These are phyloP conservation scores for Lentinula raphanica DNA, from an alignment of 768 basidiomycete species.

Conservation along the genomic window DNA sequence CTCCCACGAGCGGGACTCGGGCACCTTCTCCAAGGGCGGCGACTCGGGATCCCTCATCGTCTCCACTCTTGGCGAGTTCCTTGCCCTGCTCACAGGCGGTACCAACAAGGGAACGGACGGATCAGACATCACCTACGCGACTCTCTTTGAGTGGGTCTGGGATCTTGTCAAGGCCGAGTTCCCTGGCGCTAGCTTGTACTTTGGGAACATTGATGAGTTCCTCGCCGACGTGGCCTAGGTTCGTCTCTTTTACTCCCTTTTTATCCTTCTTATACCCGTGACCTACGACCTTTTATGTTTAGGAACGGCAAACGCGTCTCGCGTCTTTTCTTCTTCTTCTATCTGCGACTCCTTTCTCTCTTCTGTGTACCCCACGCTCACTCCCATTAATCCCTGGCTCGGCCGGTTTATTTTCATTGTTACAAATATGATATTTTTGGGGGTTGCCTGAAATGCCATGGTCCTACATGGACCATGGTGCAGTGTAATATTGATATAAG, in stretches of 20 bases:
- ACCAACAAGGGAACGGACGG: slow-evolving; percentile 14
- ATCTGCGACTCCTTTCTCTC: background rate
- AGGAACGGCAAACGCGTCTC: background rate
- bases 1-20: slow-evolving; percentile 21
- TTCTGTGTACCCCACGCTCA: slow-evolving; percentile 9
- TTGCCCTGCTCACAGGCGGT: slow-evolving; percentile 25
- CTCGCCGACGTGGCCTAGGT: slow-evolving; percentile 3
- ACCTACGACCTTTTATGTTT: background rate
- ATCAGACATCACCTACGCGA: slow-evolving; percentile 29
- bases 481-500: no score
- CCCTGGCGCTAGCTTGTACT: slow-evolving; percentile 19
- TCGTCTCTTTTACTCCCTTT: slow-evolving; percentile 8
- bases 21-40: slow-evolving; percentile 26
- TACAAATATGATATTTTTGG: no score
- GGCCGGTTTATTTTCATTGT: no score
- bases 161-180: slow-evolving; percentile 15
- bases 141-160: slow-evolving; percentile 31
- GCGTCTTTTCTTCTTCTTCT: background rate
- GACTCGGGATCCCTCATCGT: slow-evolving; percentile 34
- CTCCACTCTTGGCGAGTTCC: slow-evolving; percentile 24
- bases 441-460: no score
- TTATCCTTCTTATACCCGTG: background rate
- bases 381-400: background rate
- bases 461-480: no score
- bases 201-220: background rate